A percentile compares a stretch with the other conserved stretches of the same genome.
These are phyloP conservation scores for Xylariaceae sp. DNA, from an alignment of 2,329 filamentous ascomycete species.

Conservation along the genomic window DNA sequence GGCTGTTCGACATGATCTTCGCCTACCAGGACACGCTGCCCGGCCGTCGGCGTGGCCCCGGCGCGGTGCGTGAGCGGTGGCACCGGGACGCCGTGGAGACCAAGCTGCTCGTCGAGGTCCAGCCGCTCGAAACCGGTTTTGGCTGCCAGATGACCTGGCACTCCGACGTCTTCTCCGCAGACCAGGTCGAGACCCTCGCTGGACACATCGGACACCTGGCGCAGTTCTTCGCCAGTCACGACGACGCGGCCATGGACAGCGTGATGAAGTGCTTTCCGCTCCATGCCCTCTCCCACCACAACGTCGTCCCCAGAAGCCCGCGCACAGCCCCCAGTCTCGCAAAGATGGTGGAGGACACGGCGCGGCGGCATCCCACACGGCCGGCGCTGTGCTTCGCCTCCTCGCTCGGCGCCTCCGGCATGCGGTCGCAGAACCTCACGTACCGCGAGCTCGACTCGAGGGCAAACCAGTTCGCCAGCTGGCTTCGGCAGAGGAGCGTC, in stretches of 20 bases:
- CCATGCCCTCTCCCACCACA: conserved; percentile 41
- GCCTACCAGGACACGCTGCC: conserved; percentile 74
- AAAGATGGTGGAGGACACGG: conserved; percentile 46
- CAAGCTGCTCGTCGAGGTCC: conserved; percentile 66
- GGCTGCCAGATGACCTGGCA: conserved; percentile 41
- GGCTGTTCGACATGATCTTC: conserved; percentile 70
- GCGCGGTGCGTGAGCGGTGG: conserved; percentile 44
- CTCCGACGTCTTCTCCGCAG: conserved; percentile 38
- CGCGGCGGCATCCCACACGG: conserved; percentile 37
- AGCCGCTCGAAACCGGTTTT: conserved; percentile 45
- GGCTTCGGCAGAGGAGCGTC: conserved; percentile 41
- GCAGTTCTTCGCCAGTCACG: conserved; percentile 19
- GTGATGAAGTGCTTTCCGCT: conserved; percentile 21
- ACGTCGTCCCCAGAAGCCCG: conserved; percentile 29
- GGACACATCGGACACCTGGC: conserved; percentile 53
- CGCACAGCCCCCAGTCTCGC: conserved; percentile 37
- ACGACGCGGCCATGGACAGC: conserved; percentile 16
- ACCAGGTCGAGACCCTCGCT: conserved; percentile 49
- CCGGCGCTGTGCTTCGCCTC: conserved; percentile 59
- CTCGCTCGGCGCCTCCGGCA: conserved; percentile 31
- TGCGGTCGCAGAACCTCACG: conserved; percentile 40
- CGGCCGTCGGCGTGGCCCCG: conserved; percentile 16
- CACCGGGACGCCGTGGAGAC: conserved; percentile 71
- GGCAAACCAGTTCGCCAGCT: conserved; percentile 57
- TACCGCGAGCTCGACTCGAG: conserved; percentile 57